A percentile compares a stretch with the other conserved stretches of the same genome.
Conservation (phyloP, 768 basidiomycete genomes). For the Boletus subcaerulescens region DNA sequence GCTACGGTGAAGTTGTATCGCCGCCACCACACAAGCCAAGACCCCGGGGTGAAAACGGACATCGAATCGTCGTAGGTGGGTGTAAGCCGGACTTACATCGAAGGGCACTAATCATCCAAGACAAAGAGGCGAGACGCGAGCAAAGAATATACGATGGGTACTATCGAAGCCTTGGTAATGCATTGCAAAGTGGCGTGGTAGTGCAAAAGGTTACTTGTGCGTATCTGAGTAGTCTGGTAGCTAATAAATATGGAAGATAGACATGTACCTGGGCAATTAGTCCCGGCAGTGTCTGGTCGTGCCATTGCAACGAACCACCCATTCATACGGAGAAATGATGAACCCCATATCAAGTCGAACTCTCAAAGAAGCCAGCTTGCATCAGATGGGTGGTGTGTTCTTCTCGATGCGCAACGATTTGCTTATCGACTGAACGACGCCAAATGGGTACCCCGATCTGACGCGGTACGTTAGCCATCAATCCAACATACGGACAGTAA, state of each 20-base stretch:
- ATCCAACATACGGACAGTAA: not conserved
- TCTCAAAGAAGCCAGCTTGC: conserved; percentile 41
- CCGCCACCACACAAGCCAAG: too few relatives aligned
- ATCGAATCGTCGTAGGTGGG: too few relatives aligned
- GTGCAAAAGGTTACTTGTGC: too few relatives aligned
- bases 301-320: not conserved
- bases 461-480: not conserved
- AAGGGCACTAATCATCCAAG: not conserved
- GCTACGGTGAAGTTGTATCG: too few relatives aligned
- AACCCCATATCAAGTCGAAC: not conserved
- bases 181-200: too few relatives aligned
- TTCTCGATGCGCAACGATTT: conserved; percentile 41
- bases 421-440: conserved; percentile 48
- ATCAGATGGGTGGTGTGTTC: conserved; percentile 48
- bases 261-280: too few relatives aligned
- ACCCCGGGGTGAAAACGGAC: too few relatives aligned
- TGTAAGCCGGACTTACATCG: not conserved
- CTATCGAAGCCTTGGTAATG: too few relatives aligned
- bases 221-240: too few relatives aligned
- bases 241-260: too few relatives aligned
- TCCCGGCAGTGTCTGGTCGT: not conserved
- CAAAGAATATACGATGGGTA: not conserved
- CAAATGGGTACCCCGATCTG: conserved; percentile 54
- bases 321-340: not conserved
- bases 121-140: not conserved